Evolutionary conservation across 352 stramenopile genomes (phyloP), one percentile per base, ranked within the genome.

Genomic region (Blastocystis sp.): DNA sequence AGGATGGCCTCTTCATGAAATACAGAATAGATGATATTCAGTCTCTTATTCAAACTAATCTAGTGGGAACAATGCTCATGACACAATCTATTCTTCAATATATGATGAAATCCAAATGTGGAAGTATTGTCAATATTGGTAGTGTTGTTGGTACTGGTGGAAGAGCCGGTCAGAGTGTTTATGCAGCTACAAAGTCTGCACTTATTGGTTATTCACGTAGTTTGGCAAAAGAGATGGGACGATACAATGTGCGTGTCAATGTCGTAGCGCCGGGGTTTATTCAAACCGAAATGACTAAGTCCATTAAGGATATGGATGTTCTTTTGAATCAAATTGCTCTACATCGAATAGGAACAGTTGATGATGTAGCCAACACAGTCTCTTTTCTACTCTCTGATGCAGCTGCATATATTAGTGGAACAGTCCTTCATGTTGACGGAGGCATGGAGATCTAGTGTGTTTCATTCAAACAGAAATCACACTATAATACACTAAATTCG

Each of bases 191-290:
- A 24, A 96, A 96, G 88, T 91, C 93, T 9, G 93, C 91, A 9
- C 91, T 96, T 0, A 79, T 93, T n/a, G 94, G 94, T 17, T 91
- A 94, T 64, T 95, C 94, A 53, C 93, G 92, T 82, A 93, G 93
- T 62, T 91, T 96, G 57, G 93, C 93, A 48, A 96, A 96, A 78
- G 94, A 96, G 82, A 92, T 96, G 19, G 94, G 93, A 22, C 92
- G 91, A 70, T 93, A 93, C 54, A 95, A 95, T 69, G 94, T 96
- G 78, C 94, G 94, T 35, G 93, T 95, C 33, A 96, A 96, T 87
- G 90, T 96, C 19, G 93, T 96, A 1, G 93, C 95, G 84, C 94
- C 94, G 0, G 94, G 94, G 9, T 96, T 95, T 90, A 95, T 96
- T 70, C 84, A 90, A 22, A 96, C 94, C 0, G 92, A 94, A 84